These are phyloP conservation scores for Podaxis pistillaris DNA, from an alignment of 768 basidiomycete genomes.

Conservation along the genomic window DNA sequence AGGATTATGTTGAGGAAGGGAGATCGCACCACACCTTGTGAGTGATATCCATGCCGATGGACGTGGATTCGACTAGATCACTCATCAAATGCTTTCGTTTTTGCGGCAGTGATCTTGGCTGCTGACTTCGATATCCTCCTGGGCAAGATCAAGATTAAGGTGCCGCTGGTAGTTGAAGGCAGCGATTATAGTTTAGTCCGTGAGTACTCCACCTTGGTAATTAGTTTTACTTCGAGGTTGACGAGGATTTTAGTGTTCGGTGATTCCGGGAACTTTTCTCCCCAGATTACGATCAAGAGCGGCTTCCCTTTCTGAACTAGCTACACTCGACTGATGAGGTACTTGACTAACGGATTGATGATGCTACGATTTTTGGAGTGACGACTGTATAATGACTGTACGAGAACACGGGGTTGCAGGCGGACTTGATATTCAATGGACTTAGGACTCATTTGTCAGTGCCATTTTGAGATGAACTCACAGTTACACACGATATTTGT, in stretches of 20 bases:
- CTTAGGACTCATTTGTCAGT: not conserved
- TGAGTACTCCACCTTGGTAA: slow-evolving; percentile 25
- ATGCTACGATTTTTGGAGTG: not conserved
- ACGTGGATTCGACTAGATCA: not conserved
- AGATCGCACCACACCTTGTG: slow-evolving; percentile 28
- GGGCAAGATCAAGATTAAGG: slow-evolving; percentile 31
- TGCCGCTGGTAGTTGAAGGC: slow-evolving; percentile 33
- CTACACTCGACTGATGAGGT: not conserved
- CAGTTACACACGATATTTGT: not conserved
- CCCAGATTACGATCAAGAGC: slow-evolving; percentile 1
- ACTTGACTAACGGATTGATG: not conserved
- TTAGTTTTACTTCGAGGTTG: not conserved
- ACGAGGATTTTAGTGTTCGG: slow-evolving; percentile 26
- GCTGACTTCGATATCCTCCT: slow-evolving; percentile 34
- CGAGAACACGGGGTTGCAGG: not conserved
- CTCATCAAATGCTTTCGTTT: slow-evolving; percentile 4
- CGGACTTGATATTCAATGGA: not conserved
- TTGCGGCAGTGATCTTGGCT: slow-evolving; percentile 28
- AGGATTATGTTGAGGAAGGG: slow-evolving; percentile 39
- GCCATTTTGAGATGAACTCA: too few species aligned
- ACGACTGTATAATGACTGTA: not conserved
- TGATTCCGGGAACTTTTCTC: slow-evolving; percentile 29
- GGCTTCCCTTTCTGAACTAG: not conserved
- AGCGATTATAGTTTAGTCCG: slow-evolving; percentile 36
- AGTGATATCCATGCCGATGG: slow-evolving; percentile 8